Conservation (phyloP, 1,139 yeast genomes). For the Debaryomyces coudertii region DNA sequence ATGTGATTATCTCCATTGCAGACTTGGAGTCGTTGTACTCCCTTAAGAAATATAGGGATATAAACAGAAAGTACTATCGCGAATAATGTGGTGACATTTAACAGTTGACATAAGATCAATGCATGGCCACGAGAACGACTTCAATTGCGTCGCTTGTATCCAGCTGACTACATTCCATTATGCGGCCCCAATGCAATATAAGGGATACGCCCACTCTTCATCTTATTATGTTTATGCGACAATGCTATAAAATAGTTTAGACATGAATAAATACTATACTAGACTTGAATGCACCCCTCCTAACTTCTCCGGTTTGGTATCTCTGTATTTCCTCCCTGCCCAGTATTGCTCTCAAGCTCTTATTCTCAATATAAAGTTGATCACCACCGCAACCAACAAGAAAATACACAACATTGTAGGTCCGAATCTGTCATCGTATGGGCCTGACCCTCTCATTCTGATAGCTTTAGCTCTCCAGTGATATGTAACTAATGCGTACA, state of each 20-base stretch:
- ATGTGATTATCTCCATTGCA: conserved; percentile 3
- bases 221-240: not conserved
- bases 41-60: conserved; percentile 34
- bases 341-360: conserved; percentile 38
- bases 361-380: conserved; percentile 86
- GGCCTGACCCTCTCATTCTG: conserved; percentile 95
- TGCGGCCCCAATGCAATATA: not conserved
- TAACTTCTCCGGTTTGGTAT: not conserved
- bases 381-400: conserved; percentile 86
- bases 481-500: conserved; percentile 90
- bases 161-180: not conserved
- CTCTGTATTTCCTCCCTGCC: not conserved
- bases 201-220: not conserved
- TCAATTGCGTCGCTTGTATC: not conserved
- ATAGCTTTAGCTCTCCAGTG: conserved; percentile 99
- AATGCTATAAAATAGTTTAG: not conserved
- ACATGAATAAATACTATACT: not conserved
- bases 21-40: conserved; percentile 39
- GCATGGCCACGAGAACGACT: not conserved
- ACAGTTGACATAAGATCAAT: not conserved
- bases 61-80: conserved; percentile 34
- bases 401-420: conserved; percentile 98
- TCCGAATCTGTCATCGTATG: conserved; percentile 97
- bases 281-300: not conserved
- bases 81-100: not conserved